These are phyloP conservation scores for Bromus sterilis DNA, from an alignment of 176 grass and related monocot genomes.

Conservation along the genomic window DNA sequence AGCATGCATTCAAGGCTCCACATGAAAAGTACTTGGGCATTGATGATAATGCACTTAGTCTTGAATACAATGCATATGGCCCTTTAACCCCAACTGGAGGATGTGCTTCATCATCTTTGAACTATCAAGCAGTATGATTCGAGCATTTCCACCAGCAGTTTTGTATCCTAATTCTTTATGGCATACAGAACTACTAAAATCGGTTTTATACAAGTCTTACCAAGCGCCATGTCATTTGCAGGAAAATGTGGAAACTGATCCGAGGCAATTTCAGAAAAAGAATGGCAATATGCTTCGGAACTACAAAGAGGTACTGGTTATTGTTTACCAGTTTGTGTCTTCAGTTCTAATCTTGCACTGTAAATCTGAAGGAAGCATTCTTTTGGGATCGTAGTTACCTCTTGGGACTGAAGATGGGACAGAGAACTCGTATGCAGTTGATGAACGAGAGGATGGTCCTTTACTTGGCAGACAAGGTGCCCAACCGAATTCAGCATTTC, in stretches of 20 bases:
- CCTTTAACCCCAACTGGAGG: conserved; percentile 16
- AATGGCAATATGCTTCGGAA: conserved; percentile 13
- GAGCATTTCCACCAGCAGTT: not conserved
- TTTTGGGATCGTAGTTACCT: conserved; percentile 12
- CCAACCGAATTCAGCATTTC: conserved; percentile 19
- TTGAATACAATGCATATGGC: conserved; percentile 12
- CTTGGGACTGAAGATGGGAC: not conserved
- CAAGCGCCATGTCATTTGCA: conserved; percentile 25
- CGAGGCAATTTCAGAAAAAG: conserved; percentile 27
- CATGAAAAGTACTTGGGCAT: conserved; percentile 11
- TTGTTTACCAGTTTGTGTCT: conserved; percentile 1
- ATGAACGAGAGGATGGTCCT: conserved; percentile 6
- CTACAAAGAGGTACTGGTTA: conserved; percentile 50
- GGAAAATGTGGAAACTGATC: conserved; percentile 46
- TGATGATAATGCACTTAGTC: conserved; percentile 22
- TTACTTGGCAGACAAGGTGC: not conserved
- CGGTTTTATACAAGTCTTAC: not conserved
- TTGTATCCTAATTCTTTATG: not conserved
- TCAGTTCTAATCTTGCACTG: conserved; percentile 14
- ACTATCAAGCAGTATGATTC: conserved; percentile 28
- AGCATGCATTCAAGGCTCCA: conserved; percentile 5
- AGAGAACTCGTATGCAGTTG: conserved; percentile 12
- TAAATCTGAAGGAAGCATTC: not conserved
- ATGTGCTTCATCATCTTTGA: conserved; percentile 15
- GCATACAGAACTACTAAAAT: not conserved